phyloP scores from a whole-genome alignment of 2,329 filamentous ascomycete genomes.

The Hymenoscyphus albidus region DNA sequence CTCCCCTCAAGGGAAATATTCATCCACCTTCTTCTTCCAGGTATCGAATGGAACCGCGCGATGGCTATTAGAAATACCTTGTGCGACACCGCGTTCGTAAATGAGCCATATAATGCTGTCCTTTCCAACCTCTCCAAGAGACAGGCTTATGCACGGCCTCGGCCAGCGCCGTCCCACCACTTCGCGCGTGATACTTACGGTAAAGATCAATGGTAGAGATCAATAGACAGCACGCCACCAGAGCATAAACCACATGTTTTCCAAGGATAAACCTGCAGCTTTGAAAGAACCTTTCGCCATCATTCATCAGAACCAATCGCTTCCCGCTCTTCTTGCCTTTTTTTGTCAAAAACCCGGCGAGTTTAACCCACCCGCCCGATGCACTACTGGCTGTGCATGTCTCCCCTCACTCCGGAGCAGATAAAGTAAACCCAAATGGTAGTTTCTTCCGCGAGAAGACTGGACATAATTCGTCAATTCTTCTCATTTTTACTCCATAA shows the following conservation, averaged over 20 bases:
- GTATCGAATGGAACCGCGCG: background rate
- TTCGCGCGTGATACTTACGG: conserved; percentile 1
- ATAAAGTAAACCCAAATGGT: background rate
- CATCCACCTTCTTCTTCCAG: background rate
- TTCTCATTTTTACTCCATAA: background rate
- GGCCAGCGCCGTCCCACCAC: conserved; percentile 1
- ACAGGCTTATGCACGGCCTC: background rate
- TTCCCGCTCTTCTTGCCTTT: background rate
- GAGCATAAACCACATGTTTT: conserved; percentile 11
- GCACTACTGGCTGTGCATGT: background rate
- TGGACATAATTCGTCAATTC: conserved; percentile 1
- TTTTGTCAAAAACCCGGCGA: conserved; percentile 6
- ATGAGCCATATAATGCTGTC: background rate
- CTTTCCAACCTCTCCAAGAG: background rate
- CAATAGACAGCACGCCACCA: conserved; percentile 5
- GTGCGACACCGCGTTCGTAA: background rate
- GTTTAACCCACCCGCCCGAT: conserved; percentile 4
- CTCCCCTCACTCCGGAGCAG: background rate
- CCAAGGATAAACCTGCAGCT: conserved; percentile 4
- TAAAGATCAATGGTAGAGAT: conserved; percentile 5
- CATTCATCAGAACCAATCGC: conserved; percentile 6
- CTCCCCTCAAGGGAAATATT: background rate
- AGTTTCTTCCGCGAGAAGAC: background rate
- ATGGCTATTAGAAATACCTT: background rate
- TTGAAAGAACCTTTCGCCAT: background rate